Evolutionary conservation across 2,329 filamentous ascomycete species (phyloP).

Genomic region (Aspergillus flavus): DNA sequence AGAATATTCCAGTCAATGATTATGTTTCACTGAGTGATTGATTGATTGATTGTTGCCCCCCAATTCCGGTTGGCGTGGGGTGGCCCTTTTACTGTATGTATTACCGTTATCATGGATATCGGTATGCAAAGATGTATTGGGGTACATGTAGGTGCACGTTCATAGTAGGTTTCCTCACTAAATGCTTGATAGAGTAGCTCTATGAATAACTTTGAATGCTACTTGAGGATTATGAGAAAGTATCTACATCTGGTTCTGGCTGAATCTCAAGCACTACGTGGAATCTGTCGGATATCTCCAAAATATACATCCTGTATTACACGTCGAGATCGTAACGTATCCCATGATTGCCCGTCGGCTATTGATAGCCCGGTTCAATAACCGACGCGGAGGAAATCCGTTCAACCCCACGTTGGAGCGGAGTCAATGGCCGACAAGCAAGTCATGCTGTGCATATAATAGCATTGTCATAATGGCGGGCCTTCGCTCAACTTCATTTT

Average conservation of each 20-base stretch:
- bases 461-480: background rate
- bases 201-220: background rate
- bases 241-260: background rate
- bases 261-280: background rate
- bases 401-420: conserved; percentile 15
- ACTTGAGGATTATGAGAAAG: background rate
- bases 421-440: background rate
- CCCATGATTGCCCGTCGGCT: conserved; percentile 15
- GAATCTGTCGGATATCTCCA: background rate
- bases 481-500: background rate
- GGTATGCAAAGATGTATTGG: background rate
- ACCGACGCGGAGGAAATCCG: conserved; percentile 28
- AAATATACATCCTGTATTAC: background rate
- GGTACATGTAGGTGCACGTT: background rate
- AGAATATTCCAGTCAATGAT: background rate
- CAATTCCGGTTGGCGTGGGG: conserved; percentile 5
- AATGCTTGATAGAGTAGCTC: background rate
- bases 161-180: background rate
- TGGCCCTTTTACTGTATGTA: background rate
- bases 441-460: background rate
- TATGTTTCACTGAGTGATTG: background rate
- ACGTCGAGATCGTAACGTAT: background rate
- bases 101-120: background rate
- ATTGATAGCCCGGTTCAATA: conserved; percentile 19
- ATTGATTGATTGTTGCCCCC: background rate